Evolutionary conservation across 2,329 filamentous ascomycete species (phyloP), one percentile per base, ranked within the genome.

Genomic region (Trichophyton equinum): DNA sequence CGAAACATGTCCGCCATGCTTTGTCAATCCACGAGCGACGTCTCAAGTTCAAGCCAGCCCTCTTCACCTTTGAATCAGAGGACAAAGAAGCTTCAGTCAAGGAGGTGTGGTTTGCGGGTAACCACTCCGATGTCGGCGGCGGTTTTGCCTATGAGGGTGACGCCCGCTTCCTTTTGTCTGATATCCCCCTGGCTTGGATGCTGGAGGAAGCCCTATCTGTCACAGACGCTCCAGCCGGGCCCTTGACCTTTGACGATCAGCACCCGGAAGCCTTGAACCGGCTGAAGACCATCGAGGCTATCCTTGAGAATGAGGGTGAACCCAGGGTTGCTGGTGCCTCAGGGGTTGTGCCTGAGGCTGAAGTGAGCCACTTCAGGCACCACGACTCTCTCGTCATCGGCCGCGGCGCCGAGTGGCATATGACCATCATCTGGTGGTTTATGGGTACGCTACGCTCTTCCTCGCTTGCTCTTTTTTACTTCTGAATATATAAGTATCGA

Each of bases 21-120:
- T 78, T 82, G 2, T 76, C 78, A 3, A 73, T 81, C 11, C 78
- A 82, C 63, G 80, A 82, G 66, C 74, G 79, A 0, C 77, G 80
- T 4, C 76, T 80, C 62, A 82, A 82, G 67, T 82, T 82, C 73
- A 81, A 80, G 66, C 73, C 78, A 0, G 78, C 78, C 0, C 71
- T 82, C 0, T 71, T 81, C 2, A 62, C 66, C 20, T 63, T 68
- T 15, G 64, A 67, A 18, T 60, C 64, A n/a, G 60, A 68, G 30
- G 65, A 69, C 1, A 62, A 68, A 15, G 60, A 66, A 0, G 62
- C 78, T 33, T 75, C 78, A 59, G 71, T 80, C 61, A 76, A 77
- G 56, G 80, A 82, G 63, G 78, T 82, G 51, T 82, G 80, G 79
- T 82, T 82, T 63, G 75, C 80, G 0, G 81, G 81, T 0, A 77